Base-by-base conservation (phyloP, 805 yeast genomes). In the Starmerella vitae region DNA sequence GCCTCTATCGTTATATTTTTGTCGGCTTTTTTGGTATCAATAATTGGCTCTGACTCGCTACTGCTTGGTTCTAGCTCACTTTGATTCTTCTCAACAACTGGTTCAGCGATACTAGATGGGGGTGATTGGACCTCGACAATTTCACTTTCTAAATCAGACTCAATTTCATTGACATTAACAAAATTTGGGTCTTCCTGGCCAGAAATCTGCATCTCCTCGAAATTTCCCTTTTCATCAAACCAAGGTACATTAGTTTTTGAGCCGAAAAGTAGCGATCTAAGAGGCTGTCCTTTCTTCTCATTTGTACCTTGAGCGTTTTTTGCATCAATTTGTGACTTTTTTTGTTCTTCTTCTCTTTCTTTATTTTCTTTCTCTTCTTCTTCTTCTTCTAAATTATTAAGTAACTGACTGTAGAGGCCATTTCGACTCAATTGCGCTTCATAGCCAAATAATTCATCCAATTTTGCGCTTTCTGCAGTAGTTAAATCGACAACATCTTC, bases 141-240 rank as follows among this genome's bases (percentile, higher is more conserved):
- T 6, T 25, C 43, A 10, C 22, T 33, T 22, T 35, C 37, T 33
- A 12, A 15, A 18, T 33, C 37, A n/a, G 43, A 45, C 12, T 27
- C n/a, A 21, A 44, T 42, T 6, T 59, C 64, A 30, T 77, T 77
- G 26, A 65, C 52, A 36, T 67, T 72, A 20, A 62, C 66, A 14
- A 62, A 47, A 44, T 43, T 20, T 2, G 43, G 37, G 18, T 29
- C 34, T 4, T 20, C 12, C 13, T 14, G 18, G 22, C 31, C 17
- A 28, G 26, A 29, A 3, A 40, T 24, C n/a, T 19, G 14, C 45
- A 47, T 44, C n/a, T 37, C 37, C 31, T 39, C 36, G 26, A 44
- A 44, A 8, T 33, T 30, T 3, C 20, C 36, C 9, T 13, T 19
- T 3, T 19, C 5, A 2, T 30, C 31, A 21, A 46, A 46, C 51